Evolutionary conservation across 176 grass and related monocot species (phyloP), one percentile per base, ranked within the genome.

Genomic region (Secale cereale): DNA sequence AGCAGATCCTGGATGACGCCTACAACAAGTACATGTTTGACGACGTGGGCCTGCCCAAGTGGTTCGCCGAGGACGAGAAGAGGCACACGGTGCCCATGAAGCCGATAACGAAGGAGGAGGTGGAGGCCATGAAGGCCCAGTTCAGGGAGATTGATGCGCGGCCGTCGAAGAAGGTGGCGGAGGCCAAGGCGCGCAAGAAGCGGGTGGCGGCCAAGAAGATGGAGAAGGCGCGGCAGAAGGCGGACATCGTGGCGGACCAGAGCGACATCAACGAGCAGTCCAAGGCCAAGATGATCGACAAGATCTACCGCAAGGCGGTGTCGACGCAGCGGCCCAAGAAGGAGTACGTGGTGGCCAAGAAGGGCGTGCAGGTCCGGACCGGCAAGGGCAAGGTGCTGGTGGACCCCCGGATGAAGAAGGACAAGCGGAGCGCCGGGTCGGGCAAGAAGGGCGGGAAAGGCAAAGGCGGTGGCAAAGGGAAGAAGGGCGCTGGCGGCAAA

Each of bases 171-270:
- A 99, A 99, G 77, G 94, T 96, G 3, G 97, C 97, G 2, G 84
- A 99, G 82, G 97, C 97, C 25, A 99, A 99, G 86, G 97, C 97
- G 8, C 84, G 97, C 37, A 99, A 96, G 91, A 99, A 99, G 75
- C 90, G 88, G 0, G 90, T 76, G 50, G 90, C 76, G 16, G 82
- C 84, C 78, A 99, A 81, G 65, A 93, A 89, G 78, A n/a, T 96
- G 10, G 90, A 94, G 3, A 99, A 94, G 88, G 97, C 88, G 1
- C 78, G 91, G 48, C 89, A 96, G 61, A 99, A 99, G 84, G 97
- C 97, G 22, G 90, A 96, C 76, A 72, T 88, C 11, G 45, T 99
- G 4, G 87, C 94, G 1, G 94, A 99, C 59, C 93, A 99, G 82
- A 91, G 85, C 13, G 97, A 96, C 82, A 92, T 96, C 85, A 90